phyloP scores from a whole-genome alignment of 768 basidiomycete species.

The Tulasnella sp. region DNA sequence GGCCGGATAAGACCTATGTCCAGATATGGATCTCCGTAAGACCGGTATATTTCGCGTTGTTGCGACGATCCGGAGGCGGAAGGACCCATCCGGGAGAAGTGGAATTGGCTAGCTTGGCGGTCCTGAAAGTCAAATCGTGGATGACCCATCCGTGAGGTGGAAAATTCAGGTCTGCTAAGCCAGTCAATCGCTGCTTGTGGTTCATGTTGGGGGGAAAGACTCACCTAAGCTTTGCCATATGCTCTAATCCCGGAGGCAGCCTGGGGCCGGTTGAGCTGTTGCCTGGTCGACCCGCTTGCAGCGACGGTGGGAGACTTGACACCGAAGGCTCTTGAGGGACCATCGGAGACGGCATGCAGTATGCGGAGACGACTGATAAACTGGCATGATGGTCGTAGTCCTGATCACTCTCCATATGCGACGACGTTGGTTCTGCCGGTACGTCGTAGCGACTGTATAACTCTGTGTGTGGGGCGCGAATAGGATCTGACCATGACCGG shows the following conservation, averaged over 20 bases:
- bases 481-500: neutral
- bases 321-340: neutral
- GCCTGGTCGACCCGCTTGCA: neutral
- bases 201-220: neutral
- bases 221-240: neutral
- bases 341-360: slow-evolving; percentile 4
- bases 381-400: neutral
- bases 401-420: too few relatives aligned
- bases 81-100: neutral
- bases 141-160: neutral
- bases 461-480: neutral
- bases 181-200: neutral
- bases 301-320: neutral
- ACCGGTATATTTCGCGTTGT: too few relatives aligned
- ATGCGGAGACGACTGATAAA: slow-evolving; percentile 1
- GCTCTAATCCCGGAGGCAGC: neutral
- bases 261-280: neutral
- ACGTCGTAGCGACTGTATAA: neutral
- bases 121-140: neutral
- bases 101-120: neutral
- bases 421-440: neutral
- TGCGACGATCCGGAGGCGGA: too few relatives aligned
- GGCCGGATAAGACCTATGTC: too few relatives aligned
- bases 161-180: neutral
- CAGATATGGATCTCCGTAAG: too few relatives aligned